A percentile compares a stretch with the other conserved stretches of the same genome.
These are phyloP conservation scores for Sarcomyxa edulis DNA, from an alignment of 768 basidiomycete species.

Conservation along the genomic window DNA sequence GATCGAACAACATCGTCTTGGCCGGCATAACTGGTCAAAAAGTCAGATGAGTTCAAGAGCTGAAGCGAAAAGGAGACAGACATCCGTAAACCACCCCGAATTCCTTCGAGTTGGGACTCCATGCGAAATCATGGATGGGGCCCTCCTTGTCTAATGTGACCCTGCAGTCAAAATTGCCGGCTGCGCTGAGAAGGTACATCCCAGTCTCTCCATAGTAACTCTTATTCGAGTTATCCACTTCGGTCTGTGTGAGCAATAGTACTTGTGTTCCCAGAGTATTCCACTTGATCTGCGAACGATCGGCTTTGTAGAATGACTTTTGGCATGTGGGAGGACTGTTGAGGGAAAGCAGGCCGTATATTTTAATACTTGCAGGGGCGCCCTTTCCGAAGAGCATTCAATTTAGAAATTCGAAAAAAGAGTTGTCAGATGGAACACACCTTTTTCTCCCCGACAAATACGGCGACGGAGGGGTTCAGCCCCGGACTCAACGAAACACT, in stretches of 20 bases:
- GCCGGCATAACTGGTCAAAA: slow-evolving; percentile 81
- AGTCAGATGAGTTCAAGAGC: neutral
- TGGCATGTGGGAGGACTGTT: slow-evolving; percentile 63
- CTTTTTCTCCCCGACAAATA: slow-evolving; percentile 95
- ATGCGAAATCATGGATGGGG: slow-evolving; percentile 92
- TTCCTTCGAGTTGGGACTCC: slow-evolving; percentile 96
- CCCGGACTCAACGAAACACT: slow-evolving; percentile 77
- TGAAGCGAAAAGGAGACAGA: slow-evolving; percentile 35
- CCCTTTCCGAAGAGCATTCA: slow-evolving; percentile 41
- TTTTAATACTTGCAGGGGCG: slow-evolving; percentile 80
- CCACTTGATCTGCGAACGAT: slow-evolving; percentile 93
- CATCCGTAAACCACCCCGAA: slow-evolving; percentile 97
- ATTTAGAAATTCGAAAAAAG: slow-evolving; percentile 1
- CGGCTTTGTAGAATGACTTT: slow-evolving; percentile 95
- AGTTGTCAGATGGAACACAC: slow-evolving; percentile 27
- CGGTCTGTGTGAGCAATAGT: slow-evolving; percentile 88
- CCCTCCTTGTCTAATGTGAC: slow-evolving; percentile 93
- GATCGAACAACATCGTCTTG: slow-evolving; percentile 87
- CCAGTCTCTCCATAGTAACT: slow-evolving; percentile 98
- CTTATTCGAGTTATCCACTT: slow-evolving; percentile 96
- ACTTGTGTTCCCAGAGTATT: slow-evolving; percentile 91
- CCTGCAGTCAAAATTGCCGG: slow-evolving; percentile 90
- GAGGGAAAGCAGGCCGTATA: slow-evolving; percentile 70
- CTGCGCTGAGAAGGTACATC: slow-evolving; percentile 85
- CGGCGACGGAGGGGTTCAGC: slow-evolving; percentile 81